Evolutionary conservation across 2,329 filamentous ascomycete species (phyloP).

Genomic region (Pseudocercospora eumusae): DNA sequence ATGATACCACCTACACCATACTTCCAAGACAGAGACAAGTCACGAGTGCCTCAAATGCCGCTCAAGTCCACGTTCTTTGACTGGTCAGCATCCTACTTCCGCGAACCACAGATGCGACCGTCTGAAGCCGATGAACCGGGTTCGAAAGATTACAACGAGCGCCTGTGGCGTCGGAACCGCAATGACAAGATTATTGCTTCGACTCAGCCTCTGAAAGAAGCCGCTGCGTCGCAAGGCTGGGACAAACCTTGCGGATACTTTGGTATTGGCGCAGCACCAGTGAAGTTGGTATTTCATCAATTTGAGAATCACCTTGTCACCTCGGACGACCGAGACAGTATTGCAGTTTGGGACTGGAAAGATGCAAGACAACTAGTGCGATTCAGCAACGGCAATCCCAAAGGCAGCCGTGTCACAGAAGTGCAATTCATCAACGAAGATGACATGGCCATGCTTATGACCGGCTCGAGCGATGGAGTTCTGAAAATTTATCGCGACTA

Average conservation of each 20-base stretch:
- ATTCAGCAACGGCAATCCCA: slow-evolving; percentile 93
- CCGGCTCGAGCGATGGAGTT: slow-evolving; percentile 91
- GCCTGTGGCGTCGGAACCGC: slow-evolving; percentile 85
- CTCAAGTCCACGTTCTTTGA: slow-evolving; percentile 82
- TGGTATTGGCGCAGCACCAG: slow-evolving; percentile 85
- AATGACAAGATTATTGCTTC: slow-evolving; percentile 91
- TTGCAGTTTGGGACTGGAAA: slow-evolving; percentile 91
- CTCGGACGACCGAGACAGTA: slow-evolving; percentile 86
- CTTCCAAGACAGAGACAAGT: slow-evolving; percentile 64
- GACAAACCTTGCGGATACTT: slow-evolving; percentile 79
- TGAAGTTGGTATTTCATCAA: slow-evolving; percentile 94
- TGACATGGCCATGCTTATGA: slow-evolving; percentile 91
- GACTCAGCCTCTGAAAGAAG: slow-evolving; percentile 89
- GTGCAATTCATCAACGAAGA: slow-evolving; percentile 98
- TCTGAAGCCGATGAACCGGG: slow-evolving; percentile 95
- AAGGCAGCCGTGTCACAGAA: slow-evolving; percentile 88
- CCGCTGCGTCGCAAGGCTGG: slow-evolving; percentile 84
- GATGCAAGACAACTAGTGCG: slow-evolving; percentile 71
- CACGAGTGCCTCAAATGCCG: slow-evolving; percentile 66
- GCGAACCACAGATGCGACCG: slow-evolving; percentile 96
- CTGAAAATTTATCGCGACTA: slow-evolving; percentile 93
- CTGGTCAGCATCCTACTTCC: slow-evolving; percentile 96
- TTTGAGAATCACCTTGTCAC: slow-evolving; percentile 96
- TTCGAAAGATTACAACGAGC: slow-evolving; percentile 92
- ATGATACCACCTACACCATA: slow-evolving; percentile 77